Percentiles rank a stretch among this genome's conserved stretches.
Evolutionary conservation across 148 eudicot genomes (phyloP).

Genomic region (Chenopodium formosanum): DNA sequence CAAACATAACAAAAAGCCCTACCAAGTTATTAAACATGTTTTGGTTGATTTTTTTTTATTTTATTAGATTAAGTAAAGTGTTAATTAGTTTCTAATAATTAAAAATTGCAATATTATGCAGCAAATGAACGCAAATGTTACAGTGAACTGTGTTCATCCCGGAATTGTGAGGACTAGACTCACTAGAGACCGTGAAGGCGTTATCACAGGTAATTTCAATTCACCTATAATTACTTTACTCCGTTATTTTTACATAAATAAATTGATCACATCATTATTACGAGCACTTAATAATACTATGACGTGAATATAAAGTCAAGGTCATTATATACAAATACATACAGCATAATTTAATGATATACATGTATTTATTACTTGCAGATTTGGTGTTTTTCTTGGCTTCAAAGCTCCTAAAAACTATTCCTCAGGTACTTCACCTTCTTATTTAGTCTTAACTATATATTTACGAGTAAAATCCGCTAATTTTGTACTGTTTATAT

Average conservation of each 20-base stretch:
- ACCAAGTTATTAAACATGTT: not conserved
- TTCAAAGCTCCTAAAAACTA: slow-evolving; percentile 77
- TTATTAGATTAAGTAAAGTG: too few species aligned
- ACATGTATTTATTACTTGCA: slow-evolving; percentile 29
- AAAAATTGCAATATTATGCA: slow-evolving; percentile 18
- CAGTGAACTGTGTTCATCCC: slow-evolving; percentile 82
- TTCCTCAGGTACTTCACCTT: slow-evolving; percentile 58
- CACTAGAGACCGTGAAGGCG: slow-evolving; percentile 76
- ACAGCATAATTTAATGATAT: not conserved
- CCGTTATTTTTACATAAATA: not conserved
- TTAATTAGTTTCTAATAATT: not conserved
- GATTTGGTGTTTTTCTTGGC: slow-evolving; percentile 76
- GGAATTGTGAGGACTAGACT: slow-evolving; percentile 91
- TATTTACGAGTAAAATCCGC: not conserved
- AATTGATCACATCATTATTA: not conserved
- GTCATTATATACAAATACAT: not conserved
- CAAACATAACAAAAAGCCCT: too few species aligned
- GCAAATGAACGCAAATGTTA: slow-evolving; percentile 83
- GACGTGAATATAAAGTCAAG: not conserved
- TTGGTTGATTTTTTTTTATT: too few species aligned
- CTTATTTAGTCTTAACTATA: too few species aligned
- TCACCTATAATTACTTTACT: too few species aligned
- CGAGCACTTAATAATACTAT: not conserved
- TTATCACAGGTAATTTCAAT: slow-evolving; percentile 46
- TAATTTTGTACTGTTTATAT: too few species aligned